phyloP scores from a whole-genome alignment of 208 protist species.

The Crithidia mellificae region DNA sequence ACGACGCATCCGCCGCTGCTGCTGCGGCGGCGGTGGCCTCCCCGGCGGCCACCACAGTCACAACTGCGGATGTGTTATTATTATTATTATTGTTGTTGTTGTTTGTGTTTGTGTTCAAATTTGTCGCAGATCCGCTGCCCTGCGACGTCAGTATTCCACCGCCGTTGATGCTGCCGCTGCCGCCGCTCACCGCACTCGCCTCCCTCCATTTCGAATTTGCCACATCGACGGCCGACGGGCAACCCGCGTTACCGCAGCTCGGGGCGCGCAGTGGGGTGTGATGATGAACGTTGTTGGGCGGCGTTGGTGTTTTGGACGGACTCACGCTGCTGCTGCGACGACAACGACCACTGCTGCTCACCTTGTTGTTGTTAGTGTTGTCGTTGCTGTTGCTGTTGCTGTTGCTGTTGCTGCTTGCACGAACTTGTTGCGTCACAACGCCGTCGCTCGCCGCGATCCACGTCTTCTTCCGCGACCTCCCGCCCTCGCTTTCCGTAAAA shows the following conservation, averaged over 20 bases:
- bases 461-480: not conserved
- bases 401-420: not conserved
- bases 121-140: not conserved
- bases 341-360: no score
- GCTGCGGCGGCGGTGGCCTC: not conserved
- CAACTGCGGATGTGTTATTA: no score
- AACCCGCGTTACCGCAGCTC: no score
- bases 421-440: not conserved
- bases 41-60: no score
- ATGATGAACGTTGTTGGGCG: not conserved
- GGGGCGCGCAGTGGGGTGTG: not conserved
- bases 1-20: not conserved
- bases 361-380: not conserved
- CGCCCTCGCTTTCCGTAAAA: not conserved
- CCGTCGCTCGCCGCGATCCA: not conserved
- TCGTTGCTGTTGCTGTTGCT: not conserved
- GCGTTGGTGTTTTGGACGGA: not conserved
- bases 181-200: no score
- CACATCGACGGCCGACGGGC: not conserved
- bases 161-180: no score
- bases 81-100: slow-evolving; percentile 2
- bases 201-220: slow-evolving; percentile 14
- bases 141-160: not conserved
- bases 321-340: not conserved
- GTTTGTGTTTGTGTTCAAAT: not conserved